A percentile compares a stretch with the other conserved stretches of the same genome.
Conservation (phyloP, 2,329 filamentous ascomycete species). For the Penicillium sp. region DNA sequence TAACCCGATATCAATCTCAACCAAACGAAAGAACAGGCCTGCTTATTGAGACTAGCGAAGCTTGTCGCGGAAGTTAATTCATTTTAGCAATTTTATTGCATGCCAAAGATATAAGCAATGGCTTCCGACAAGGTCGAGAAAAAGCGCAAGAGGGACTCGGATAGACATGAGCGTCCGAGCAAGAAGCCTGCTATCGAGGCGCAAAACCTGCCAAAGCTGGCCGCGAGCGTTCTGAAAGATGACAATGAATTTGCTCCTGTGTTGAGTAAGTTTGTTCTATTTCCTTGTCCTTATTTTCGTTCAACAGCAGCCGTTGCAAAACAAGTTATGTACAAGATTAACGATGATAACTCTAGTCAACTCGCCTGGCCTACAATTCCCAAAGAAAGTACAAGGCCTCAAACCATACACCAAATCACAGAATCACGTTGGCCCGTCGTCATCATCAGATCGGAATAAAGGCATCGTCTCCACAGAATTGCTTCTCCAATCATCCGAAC, state of each 20-base stretch:
- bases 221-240: slow-evolving; percentile 46
- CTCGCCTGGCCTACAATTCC: slow-evolving; percentile 31
- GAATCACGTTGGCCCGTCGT: slow-evolving; percentile 31
- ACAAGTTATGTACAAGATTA: not conserved
- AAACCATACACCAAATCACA: slow-evolving; percentile 50
- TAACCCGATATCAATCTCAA: not conserved
- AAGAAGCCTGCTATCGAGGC: slow-evolving; percentile 46
- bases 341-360: slow-evolving; percentile 22
- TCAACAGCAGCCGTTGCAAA: not conserved
- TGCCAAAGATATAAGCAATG: not conserved
- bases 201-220: slow-evolving; percentile 36
- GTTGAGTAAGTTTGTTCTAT: slow-evolving; percentile 38
- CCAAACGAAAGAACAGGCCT: not conserved
- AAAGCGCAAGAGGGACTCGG: slow-evolving; percentile 50
- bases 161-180: slow-evolving; percentile 41
- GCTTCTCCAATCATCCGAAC: slow-evolving; percentile 58
- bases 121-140: slow-evolving; percentile 33
- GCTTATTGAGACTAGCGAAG: not conserved
- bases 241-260: slow-evolving; percentile 47
- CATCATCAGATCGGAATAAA: slow-evolving; percentile 28
- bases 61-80: not conserved
- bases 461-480: slow-evolving; percentile 45
- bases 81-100: not conserved
- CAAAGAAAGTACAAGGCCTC: slow-evolving; percentile 26
- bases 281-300: not conserved